Conservation (phyloP, 2,329 filamentous ascomycete genomes). For the Dendryphion nanum region DNA sequence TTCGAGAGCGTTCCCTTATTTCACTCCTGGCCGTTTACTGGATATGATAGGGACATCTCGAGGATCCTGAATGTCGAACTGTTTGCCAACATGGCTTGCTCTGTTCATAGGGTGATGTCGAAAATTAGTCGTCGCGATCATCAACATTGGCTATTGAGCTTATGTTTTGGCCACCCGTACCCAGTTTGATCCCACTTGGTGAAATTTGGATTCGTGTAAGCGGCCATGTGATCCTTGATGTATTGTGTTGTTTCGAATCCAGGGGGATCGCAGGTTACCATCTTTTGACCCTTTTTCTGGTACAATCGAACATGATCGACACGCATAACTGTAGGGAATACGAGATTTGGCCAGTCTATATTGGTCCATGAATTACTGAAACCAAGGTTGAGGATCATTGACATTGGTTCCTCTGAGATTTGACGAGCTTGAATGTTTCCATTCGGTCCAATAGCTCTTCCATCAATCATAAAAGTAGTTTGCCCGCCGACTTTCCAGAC, state of each 20-base stretch:
- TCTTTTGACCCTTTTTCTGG: slow-evolving; percentile 48
- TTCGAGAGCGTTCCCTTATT: too few species aligned
- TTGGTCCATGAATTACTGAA: slow-evolving; percentile 51
- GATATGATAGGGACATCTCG: too few species aligned
- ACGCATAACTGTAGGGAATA: slow-evolving; percentile 53
- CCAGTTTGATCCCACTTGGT: slow-evolving; percentile 41
- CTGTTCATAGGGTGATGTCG: too few species aligned
- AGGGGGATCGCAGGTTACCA: slow-evolving; percentile 55
- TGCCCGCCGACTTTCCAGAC: slow-evolving; percentile 55
- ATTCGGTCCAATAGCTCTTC: slow-evolving; percentile 52
- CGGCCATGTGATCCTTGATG: slow-evolving; percentile 47
- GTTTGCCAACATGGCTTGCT: too few species aligned
- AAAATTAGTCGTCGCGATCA: too few species aligned
- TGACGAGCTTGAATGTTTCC: slow-evolving; percentile 52
- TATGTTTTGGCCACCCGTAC: slow-evolving; percentile 44
- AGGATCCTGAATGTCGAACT: too few species aligned
- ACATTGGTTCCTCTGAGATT: slow-evolving; percentile 55
- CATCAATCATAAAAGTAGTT: slow-evolving; percentile 53
- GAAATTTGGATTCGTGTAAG: slow-evolving; percentile 52
- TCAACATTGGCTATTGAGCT: slow-evolving; percentile 43
- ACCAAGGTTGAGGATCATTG: slow-evolving; percentile 54
- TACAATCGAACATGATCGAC: slow-evolving; percentile 58
- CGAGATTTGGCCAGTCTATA: slow-evolving; percentile 46
- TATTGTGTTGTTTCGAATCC: slow-evolving; percentile 54
- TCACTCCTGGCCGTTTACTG: too few species aligned